Evolutionary conservation across 1,284 basidiomycete species (phyloP).

Genomic region (Cutaneotrichosporon daszewskae): DNA sequence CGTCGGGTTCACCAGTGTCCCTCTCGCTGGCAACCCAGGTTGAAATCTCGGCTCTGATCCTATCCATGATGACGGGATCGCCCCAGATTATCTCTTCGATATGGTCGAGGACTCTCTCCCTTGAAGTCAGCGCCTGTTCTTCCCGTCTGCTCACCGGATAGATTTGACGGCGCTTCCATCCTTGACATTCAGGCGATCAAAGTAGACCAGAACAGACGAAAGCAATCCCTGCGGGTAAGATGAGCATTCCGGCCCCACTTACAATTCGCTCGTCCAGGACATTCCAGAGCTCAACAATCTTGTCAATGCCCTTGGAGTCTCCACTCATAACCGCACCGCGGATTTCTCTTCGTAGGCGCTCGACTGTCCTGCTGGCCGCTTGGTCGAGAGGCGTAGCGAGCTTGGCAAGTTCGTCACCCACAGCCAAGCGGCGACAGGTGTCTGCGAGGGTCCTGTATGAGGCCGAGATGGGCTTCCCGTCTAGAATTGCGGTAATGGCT

Average conservation of each 20-base stretch:
- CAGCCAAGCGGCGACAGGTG: conserved; percentile 20
- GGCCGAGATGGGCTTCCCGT: conserved; percentile 20
- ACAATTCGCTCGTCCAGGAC: conserved; percentile 26
- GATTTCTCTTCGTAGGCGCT: conserved; percentile 16
- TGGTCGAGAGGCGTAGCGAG: conserved; percentile 15
- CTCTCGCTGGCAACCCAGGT: conserved; percentile 9
- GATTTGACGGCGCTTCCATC: conserved; percentile 23
- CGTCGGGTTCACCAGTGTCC: no score
- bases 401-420: conserved; percentile 25
- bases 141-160: conserved; percentile 25
- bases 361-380: conserved; percentile 10
- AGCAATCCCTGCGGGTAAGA: conserved; percentile 29
- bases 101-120: conserved; percentile 47
- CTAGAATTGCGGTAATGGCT: conserved; percentile 20
- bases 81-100: conserved; percentile 43
- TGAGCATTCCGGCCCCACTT: conserved; percentile 8
- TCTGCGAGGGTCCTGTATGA: conserved; percentile 30
- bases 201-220: conserved; percentile 40
- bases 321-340: conserved; percentile 25
- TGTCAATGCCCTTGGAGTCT: conserved; percentile 27
- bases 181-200: conserved; percentile 39
- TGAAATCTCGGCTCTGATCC: neutral
- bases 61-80: no score
- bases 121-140: conserved; percentile 3
- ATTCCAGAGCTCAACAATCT: conserved; percentile 26